Evolutionary conservation across 2,329 filamentous ascomycete genomes (phyloP).

Genomic region (Intubia oerlemansii): DNA sequence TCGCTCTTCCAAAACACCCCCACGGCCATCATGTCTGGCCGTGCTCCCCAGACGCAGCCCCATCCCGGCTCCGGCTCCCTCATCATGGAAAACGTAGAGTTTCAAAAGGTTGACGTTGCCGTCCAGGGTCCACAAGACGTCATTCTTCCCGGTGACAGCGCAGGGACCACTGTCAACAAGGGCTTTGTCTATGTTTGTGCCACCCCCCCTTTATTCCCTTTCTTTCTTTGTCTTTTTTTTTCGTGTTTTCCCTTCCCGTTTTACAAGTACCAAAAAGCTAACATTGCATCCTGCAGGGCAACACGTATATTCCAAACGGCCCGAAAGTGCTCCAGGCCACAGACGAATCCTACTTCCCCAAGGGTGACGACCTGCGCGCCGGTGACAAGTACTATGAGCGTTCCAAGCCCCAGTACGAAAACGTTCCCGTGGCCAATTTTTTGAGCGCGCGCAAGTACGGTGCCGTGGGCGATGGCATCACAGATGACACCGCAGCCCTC

Average conservation of each 20-base stretch:
- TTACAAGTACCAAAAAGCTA: no score
- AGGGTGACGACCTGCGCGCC: conserved; percentile 34
- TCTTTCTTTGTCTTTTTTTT: background rate
- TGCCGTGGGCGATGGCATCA: conserved; percentile 49
- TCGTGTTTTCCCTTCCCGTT: background rate
- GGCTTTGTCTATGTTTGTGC: conserved; percentile 16
- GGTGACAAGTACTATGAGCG: conserved; percentile 41
- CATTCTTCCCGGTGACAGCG: conserved; percentile 32
- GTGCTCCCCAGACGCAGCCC: conserved; percentile 12
- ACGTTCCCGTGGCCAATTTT: conserved; percentile 35
- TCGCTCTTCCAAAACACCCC: conserved; percentile 52
- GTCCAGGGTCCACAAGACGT: conserved; percentile 19
- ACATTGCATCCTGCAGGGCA: conserved; percentile 31
- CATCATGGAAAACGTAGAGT: conserved; percentile 24
- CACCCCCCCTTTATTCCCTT: background rate
- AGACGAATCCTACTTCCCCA: conserved; percentile 12
- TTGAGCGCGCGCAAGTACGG: conserved; percentile 46
- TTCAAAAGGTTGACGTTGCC: conserved; percentile 18
- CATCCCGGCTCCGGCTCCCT: conserved; percentile 21
- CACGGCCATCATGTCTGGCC: conserved; percentile 45
- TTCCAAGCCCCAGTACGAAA: conserved; percentile 57
- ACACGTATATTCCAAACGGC: conserved; percentile 33
- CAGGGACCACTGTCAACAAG: conserved; percentile 29
- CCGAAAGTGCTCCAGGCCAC: conserved; percentile 26
- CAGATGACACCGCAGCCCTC: conserved; percentile 54